These are phyloP conservation scores for Flaveria robusta DNA, from an alignment of 129 eudicot species.

Conservation along the genomic window DNA sequence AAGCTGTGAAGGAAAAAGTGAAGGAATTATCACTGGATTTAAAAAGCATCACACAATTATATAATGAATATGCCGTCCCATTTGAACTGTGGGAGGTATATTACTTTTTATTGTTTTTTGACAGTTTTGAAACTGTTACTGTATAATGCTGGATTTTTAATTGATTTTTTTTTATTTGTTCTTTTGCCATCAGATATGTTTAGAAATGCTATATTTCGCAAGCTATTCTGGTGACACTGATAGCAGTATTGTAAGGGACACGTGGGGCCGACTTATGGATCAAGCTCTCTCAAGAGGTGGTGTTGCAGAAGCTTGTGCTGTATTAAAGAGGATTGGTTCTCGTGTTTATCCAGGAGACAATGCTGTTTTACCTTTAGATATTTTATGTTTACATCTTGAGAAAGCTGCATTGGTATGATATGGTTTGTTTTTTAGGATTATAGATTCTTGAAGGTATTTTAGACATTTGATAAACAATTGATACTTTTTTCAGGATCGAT, in stretches of 20 bases:
- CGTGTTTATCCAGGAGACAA: constrained; percentile 89
- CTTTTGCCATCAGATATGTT: constrained; percentile 61
- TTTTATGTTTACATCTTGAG: constrained; percentile 91
- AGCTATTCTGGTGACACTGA: constrained; percentile 94
- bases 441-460: constrained; percentile 1
- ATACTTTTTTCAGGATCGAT: constrained; percentile 59
- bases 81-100: constrained; percentile 97
- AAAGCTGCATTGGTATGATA: constrained; percentile 80
- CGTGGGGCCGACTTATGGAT: constrained; percentile 94
- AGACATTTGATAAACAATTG: constrained; percentile 9
- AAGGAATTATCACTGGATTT: constrained; percentile 81
- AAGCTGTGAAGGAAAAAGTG: constrained; percentile 53
- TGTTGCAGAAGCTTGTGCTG: constrained; percentile 93
- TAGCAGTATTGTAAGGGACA: constrained; percentile 81
- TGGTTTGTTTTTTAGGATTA: neutral
- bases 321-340: constrained; percentile 88
- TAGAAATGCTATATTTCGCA: constrained; percentile 95
- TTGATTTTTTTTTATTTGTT: constrained; percentile 1
- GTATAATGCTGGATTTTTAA: neutral
- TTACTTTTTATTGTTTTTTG: neutral
- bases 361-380: constrained; percentile 79
- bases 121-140: neutral
- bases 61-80: constrained; percentile 97
- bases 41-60: constrained; percentile 86
- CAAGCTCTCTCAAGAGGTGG: constrained; percentile 95